A percentile compares a stretch with the other conserved stretches of the same genome.
These are phyloP conservation scores for Phragmites australis DNA, from an alignment of 176 grass and related monocot genomes.

Conservation along the genomic window DNA sequence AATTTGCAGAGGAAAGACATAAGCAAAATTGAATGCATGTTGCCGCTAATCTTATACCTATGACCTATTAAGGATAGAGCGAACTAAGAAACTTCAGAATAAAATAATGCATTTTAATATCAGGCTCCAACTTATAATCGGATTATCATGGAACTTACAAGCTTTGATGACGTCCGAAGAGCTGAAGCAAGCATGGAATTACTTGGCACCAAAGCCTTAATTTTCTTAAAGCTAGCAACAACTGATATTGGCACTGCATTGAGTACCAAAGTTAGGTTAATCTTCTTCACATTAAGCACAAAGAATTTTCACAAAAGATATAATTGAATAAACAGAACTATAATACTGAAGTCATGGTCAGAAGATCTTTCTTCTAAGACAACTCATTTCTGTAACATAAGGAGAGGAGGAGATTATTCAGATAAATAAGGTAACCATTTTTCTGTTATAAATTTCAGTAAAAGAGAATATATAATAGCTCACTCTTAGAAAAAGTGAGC, in stretches of 20 bases:
- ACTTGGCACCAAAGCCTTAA: slow-evolving; percentile 82
- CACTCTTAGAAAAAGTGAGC: not conserved
- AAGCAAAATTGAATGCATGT: not conserved
- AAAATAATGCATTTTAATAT: not conserved
- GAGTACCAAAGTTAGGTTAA: not conserved
- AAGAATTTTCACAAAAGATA: not conserved
- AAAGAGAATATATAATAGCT: not conserved
- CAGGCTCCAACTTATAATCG: not conserved
- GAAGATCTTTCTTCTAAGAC: slow-evolving; percentile 8
- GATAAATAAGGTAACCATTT: not conserved
- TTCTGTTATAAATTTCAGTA: not conserved
- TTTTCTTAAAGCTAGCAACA: slow-evolving; percentile 97
- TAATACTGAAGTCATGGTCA: not conserved
- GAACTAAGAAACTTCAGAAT: slow-evolving; percentile 18
- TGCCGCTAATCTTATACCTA: slow-evolving; percentile 32
- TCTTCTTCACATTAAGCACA: slow-evolving; percentile 30
- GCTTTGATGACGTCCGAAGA: slow-evolving; percentile 89
- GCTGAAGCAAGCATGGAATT: slow-evolving; percentile 81
- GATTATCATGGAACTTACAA: slow-evolving; percentile 57
- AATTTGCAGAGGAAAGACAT: slow-evolving; percentile 11
- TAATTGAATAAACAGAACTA: slow-evolving; percentile 1
- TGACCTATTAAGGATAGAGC: slow-evolving; percentile 10
- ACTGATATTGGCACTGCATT: slow-evolving; percentile 89
- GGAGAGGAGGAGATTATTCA: not conserved
- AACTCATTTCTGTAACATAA: not conserved